phyloP scores from a whole-genome alignment of 1,139 yeast genomes.

The Debaryomyces coudertii region DNA sequence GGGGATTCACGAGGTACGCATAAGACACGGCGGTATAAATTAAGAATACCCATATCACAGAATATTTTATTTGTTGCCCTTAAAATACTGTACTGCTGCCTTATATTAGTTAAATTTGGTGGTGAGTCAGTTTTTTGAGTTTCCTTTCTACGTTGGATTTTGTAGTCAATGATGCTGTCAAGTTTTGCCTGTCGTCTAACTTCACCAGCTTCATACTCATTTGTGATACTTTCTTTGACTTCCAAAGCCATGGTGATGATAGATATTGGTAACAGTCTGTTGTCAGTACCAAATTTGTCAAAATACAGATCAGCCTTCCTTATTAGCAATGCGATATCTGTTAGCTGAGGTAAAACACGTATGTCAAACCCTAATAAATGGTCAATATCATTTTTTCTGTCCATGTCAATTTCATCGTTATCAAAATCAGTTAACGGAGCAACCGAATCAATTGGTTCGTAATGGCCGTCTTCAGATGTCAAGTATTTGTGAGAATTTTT shows the following conservation, averaged over 20 bases:
- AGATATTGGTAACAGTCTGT: conserved; percentile 31
- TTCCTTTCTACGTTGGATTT: conserved; percentile 17
- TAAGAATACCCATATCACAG: conserved; percentile 56
- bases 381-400: conserved; percentile 53
- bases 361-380: conserved; percentile 63
- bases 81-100: conserved; percentile 42
- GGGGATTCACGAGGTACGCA: conserved; percentile 49
- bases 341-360: conserved; percentile 52
- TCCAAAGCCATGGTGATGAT: conserved; percentile 51
- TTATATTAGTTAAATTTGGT: conserved; percentile 23
- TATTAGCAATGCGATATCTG: conserved; percentile 49
- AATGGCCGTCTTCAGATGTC: conserved; percentile 17
- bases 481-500: conserved; percentile 33
- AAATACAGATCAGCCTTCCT: conserved; percentile 36
- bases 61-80: conserved; percentile 60
- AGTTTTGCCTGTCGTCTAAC: conserved; percentile 36
- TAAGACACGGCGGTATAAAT: conserved; percentile 59
- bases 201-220: conserved; percentile 38
- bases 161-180: conserved; percentile 27
- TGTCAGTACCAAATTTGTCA: conserved; percentile 16
- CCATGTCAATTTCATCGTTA: conserved; percentile 14
- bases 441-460: conserved; percentile 24
- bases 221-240: conserved; percentile 41
- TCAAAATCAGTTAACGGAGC: conserved; percentile 17
- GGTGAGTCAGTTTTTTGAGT: conserved; percentile 18